phyloP scores from a whole-genome alignment of 2,329 filamentous ascomycete genomes.

The Rutstroemia sp. region DNA sequence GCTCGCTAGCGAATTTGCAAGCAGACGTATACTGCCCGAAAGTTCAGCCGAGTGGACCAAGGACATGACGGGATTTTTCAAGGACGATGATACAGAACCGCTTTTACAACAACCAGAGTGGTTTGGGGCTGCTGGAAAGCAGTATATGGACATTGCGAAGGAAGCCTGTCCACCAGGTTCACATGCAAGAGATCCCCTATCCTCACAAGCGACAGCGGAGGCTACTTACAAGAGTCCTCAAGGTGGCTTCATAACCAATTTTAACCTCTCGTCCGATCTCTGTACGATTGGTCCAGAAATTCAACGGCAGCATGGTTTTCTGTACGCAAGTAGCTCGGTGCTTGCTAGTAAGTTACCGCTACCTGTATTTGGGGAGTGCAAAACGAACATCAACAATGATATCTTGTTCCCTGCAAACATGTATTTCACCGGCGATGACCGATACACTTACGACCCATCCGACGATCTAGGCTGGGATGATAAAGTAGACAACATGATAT shows the following conservation, averaged over 20 bases:
- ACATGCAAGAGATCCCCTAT: constrained; percentile 34
- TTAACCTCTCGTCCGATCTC: constrained; percentile 49
- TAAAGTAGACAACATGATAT: constrained; percentile 50
- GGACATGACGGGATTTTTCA: constrained; percentile 31
- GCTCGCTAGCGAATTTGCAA: constrained; percentile 40
- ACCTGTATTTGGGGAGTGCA: constrained; percentile 56
- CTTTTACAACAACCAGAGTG: constrained; percentile 19
- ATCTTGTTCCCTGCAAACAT: constrained; percentile 58
- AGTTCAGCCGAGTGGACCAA: constrained; percentile 36
- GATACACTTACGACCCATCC: constrained; percentile 48
- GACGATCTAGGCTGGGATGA: constrained; percentile 50
- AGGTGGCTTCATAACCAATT: constrained; percentile 49
- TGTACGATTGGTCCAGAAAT: constrained; percentile 47
- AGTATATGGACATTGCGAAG: constrained; percentile 53
- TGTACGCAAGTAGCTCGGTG: constrained; percentile 46
- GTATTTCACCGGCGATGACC: constrained; percentile 50
- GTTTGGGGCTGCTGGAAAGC: constrained; percentile 32
- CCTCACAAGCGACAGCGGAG: constrained; percentile 30
- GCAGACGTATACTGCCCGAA: constrained; percentile 36
- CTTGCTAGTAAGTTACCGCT: constrained; percentile 46
- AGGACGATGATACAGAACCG: constrained; percentile 15
- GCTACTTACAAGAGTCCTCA: constrained; percentile 35
- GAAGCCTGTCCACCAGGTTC: constrained; percentile 50
- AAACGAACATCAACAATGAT: constrained; percentile 55
- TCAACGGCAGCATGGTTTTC: constrained; percentile 44